A percentile compares a stretch with the other conserved stretches of the same genome.
Conservation (phyloP, 164 flowering plant genomes). For the Stephania yunnanensis region DNA sequence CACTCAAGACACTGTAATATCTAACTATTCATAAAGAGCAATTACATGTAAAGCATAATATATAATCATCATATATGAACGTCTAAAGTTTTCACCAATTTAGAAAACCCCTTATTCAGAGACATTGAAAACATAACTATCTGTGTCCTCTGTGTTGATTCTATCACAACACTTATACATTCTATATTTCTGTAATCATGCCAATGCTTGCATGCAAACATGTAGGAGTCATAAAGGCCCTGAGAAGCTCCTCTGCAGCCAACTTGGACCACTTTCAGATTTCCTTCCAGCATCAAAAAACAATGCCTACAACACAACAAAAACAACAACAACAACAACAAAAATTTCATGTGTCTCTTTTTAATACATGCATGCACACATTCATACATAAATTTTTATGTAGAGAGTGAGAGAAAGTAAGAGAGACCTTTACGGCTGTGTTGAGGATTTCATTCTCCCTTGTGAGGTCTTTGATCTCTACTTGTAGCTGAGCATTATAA, state of each 20-base stretch:
- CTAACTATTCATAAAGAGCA: too few species aligned
- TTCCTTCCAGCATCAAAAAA: background rate
- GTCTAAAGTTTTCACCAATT: background rate
- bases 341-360: background rate
- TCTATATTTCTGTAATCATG: background rate
- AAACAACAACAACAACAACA: background rate
- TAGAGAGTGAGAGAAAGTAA: background rate
- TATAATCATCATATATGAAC: too few species aligned
- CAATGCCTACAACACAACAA: background rate
- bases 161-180: background rate
- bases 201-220: background rate
- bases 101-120: background rate
- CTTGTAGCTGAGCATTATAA: conserved; percentile 1
- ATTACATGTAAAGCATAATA: too few species aligned
- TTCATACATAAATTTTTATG: too few species aligned
- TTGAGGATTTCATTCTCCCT: conserved; percentile 4
- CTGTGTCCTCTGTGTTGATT: background rate
- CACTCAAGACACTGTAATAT: too few species aligned
- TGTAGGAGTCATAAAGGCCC: background rate
- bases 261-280: background rate
- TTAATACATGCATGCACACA: too few species aligned
- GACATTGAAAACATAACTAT: background rate
- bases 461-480: conserved; percentile 1
- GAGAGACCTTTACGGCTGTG: background rate
- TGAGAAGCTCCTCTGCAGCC: background rate